These are phyloP conservation scores for Leptomonas pyrrhocoris DNA, from an alignment of 208 protist species.

Conservation along the genomic window DNA sequence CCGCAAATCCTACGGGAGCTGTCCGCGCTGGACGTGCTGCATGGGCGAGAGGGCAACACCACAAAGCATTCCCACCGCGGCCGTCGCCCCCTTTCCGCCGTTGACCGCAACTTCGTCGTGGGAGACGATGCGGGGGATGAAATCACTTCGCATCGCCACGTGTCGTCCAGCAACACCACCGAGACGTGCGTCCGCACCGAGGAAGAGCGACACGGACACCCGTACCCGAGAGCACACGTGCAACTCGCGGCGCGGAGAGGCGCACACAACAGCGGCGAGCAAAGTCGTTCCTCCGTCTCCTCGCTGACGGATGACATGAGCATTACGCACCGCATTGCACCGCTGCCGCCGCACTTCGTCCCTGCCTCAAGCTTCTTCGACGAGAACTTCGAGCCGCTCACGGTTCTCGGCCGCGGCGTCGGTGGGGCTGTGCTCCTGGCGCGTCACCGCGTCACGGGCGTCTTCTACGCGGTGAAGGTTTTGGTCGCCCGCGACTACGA, in stretches of 20 bases:
- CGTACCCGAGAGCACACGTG: neutral
- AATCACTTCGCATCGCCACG: neutral
- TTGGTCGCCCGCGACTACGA: constrained; percentile 71
- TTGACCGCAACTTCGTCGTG: neutral
- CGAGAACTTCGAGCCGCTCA: constrained; percentile 82
- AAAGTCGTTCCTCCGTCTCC: constrained; percentile 7
- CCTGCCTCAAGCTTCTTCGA: constrained; percentile 77
- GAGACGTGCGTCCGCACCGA: neutral
- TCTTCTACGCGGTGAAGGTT: constrained; percentile 90
- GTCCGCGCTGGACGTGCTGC: constrained; percentile 10
- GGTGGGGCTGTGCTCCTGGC: constrained; percentile 77
- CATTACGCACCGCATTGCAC: constrained; percentile 25
- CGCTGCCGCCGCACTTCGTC: constrained; percentile 13
- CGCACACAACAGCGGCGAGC: neutral
- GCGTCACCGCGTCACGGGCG: constrained; percentile 73
- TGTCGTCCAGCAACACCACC: neutral
- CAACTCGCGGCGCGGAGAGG: neutral
- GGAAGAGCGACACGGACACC: neutral
- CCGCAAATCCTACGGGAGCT: constrained; percentile 22
- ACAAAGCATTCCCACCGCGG: neutral
- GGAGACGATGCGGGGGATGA: neutral
- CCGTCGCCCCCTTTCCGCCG: neutral
- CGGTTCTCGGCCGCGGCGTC: constrained; percentile 67
- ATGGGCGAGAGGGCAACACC: neutral
- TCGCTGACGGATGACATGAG: constrained; percentile 13